phyloP scores from a whole-genome alignment of 352 stramenopile genomes.

The Globisporangium sylvaticum region DNA sequence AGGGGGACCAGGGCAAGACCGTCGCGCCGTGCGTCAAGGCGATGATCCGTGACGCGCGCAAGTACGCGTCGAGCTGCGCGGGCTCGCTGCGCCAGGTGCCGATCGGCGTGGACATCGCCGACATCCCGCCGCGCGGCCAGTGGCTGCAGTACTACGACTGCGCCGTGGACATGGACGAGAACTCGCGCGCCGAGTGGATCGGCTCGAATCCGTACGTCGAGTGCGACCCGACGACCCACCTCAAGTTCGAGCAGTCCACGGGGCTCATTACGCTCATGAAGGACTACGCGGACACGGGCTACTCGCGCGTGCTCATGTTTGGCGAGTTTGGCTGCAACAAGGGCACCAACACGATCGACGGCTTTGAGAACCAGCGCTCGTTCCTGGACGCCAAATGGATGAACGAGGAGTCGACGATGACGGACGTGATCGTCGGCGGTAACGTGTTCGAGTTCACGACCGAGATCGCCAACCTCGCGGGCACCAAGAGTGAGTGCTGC shows the following conservation, averaged over 20 bases:
- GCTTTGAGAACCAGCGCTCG: slow-evolving; percentile 61
- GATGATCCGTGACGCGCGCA: slow-evolving; percentile 38
- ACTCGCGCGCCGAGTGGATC: slow-evolving; percentile 32
- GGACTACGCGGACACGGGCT: slow-evolving; percentile 42
- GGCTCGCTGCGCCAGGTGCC: slow-evolving; percentile 32
- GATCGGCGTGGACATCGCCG: slow-evolving; percentile 47
- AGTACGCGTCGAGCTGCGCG: slow-evolving; percentile 36
- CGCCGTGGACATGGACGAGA: slow-evolving; percentile 34
- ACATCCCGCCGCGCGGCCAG: slow-evolving; percentile 32
- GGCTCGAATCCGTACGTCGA: slow-evolving; percentile 63
- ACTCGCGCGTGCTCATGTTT: slow-evolving; percentile 66
- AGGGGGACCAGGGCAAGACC: slow-evolving; percentile 11
- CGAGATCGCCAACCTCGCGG: slow-evolving; percentile 51
- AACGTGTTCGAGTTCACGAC: slow-evolving; percentile 79
- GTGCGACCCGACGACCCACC: slow-evolving; percentile 50
- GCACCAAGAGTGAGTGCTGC: slow-evolving; percentile 21
- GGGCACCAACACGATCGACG: slow-evolving; percentile 57
- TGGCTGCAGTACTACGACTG: slow-evolving; percentile 56
- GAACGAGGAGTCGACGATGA: slow-evolving; percentile 72
- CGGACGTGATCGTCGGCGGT: slow-evolving; percentile 52
- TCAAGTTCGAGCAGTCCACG: slow-evolving; percentile 47
- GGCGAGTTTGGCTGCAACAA: slow-evolving; percentile 76
- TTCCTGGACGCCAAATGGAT: slow-evolving; percentile 75
- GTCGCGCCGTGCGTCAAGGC: slow-evolving; percentile 46
- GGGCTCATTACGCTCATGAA: slow-evolving; percentile 60